Evolutionary conservation across 495 filamentous ascomycete genomes (phyloP).

Genomic region (Clavariopsis aquatica): DNA sequence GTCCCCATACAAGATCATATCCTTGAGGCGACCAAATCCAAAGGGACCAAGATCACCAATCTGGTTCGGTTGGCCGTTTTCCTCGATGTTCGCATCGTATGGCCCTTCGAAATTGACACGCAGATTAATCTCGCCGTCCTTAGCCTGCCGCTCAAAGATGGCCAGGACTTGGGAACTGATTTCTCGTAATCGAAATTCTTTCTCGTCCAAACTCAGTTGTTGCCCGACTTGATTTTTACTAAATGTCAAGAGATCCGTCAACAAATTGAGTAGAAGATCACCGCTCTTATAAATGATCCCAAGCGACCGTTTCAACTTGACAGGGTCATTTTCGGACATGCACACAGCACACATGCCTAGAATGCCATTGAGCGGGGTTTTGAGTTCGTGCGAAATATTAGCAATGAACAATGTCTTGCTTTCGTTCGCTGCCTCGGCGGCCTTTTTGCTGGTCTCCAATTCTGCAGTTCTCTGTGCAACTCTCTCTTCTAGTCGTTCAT

Average conservation of each 20-base stretch:
- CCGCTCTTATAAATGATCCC: conserved; percentile 88
- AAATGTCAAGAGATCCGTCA: conserved; percentile 91
- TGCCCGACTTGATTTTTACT: conserved; percentile 87
- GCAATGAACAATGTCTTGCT: conserved; percentile 95
- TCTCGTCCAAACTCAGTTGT: conserved; percentile 76
- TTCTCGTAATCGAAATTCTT: conserved; percentile 78
- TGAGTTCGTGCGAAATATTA: conserved; percentile 92
- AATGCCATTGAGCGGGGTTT: conserved; percentile 91
- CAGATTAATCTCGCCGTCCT: conserved; percentile 73
- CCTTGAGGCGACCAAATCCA: conserved; percentile 65
- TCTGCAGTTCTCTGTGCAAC: conserved; percentile 80
- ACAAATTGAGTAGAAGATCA: conserved; percentile 78
- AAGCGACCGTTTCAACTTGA: conserved; percentile 74
- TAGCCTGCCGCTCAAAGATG: conserved; percentile 87
- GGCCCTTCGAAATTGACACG: conserved; percentile 65
- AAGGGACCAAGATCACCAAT: conserved; percentile 55
- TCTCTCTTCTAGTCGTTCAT: conserved; percentile 77
- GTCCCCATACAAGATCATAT: conserved; percentile 85
- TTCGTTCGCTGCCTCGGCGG: conserved; percentile 88
- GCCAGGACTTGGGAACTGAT: conserved; percentile 75
- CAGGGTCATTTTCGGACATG: conserved; percentile 81
- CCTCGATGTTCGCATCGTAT: conserved; percentile 47
- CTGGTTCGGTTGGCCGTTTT: conserved; percentile 32
- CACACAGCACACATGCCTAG: conserved; percentile 89
- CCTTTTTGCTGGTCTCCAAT: conserved; percentile 84